phyloP scores from a whole-genome alignment of 2,329 filamentous ascomycete genomes.

The Aureobasidium sp. region DNA sequence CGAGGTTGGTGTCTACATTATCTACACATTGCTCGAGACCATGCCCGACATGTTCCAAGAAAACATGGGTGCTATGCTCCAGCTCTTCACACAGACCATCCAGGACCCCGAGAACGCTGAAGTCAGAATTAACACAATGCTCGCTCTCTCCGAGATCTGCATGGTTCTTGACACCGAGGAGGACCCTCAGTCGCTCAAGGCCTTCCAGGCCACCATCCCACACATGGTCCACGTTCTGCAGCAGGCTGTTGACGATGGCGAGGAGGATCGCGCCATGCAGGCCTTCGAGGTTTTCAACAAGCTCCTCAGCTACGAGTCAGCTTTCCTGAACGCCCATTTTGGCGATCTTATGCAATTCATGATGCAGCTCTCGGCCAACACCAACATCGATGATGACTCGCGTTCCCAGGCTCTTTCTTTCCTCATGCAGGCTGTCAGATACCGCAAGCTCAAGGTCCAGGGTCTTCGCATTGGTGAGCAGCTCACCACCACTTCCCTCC shows the following conservation, averaged over 20 bases:
- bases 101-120: constrained; percentile 84
- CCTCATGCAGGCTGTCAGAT: constrained; percentile 85
- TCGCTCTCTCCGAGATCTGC: constrained; percentile 79
- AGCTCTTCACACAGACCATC: constrained; percentile 79
- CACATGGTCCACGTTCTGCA: constrained; percentile 86
- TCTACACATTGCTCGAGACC: constrained; percentile 84
- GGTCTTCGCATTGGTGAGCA: constrained; percentile 78
- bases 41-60: constrained; percentile 78
- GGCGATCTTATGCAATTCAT: constrained; percentile 89
- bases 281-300: constrained; percentile 97
- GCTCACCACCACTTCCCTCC: constrained; percentile 78
- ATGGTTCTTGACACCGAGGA: constrained; percentile 85
- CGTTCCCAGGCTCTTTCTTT: constrained; percentile 87
- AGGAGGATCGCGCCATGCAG: constrained; percentile 83
- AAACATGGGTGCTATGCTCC: constrained; percentile 71
- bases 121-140: constrained; percentile 89
- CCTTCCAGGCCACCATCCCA: constrained; percentile 75
- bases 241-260: constrained; percentile 63
- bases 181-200: constrained; percentile 62
- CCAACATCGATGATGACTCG: constrained; percentile 71
- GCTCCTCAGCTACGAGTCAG: constrained; percentile 80
- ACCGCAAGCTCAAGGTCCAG: constrained; percentile 93
- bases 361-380: constrained; percentile 76
- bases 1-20: constrained; percentile 86
- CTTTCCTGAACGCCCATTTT: constrained; percentile 76